Evolutionary conservation across 2,329 filamentous ascomycete genomes (phyloP).

Genomic region (Aspergillus spinulosporus): DNA sequence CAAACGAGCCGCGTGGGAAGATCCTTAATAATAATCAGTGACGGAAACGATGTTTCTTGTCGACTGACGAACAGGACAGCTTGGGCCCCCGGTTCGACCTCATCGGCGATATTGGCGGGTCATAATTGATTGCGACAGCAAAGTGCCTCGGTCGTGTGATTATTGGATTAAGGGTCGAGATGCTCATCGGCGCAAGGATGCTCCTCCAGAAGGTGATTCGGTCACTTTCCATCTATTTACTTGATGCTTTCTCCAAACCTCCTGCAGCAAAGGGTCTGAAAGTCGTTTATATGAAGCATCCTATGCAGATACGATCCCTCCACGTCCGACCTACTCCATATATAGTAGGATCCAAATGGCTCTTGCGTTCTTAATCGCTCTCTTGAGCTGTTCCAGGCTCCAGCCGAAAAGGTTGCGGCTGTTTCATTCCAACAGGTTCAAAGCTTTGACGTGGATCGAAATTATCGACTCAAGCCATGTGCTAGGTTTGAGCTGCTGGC

Average conservation of each 20-base stretch:
- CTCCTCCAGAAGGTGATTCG: not conserved
- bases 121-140: conserved; percentile 13
- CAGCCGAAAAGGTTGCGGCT: conserved; percentile 3
- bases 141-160: conserved; percentile 7
- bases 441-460: conserved; percentile 1
- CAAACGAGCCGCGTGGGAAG: conserved; percentile 7
- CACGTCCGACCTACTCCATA: not conserved
- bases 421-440: not conserved
- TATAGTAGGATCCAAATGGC: too few species aligned
- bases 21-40: not conserved
- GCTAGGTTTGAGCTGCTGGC: not conserved
- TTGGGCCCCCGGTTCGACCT: conserved; percentile 23
- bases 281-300: conserved; percentile 1
- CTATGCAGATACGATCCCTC: not conserved
- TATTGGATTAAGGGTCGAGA: not conserved
- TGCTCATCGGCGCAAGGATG: not conserved
- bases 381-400: not conserved
- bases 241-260: not conserved
- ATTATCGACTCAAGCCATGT: not conserved
- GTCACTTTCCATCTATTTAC: not conserved
- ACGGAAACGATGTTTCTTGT: not conserved
- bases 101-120: conserved; percentile 18
- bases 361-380: too few species aligned
- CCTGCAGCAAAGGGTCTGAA: not conserved
- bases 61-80: conserved; percentile 17